Evolutionary conservation across 441 rosid genomes (phyloP).

Genomic region (Cnidoscolus chayamansa): DNA sequence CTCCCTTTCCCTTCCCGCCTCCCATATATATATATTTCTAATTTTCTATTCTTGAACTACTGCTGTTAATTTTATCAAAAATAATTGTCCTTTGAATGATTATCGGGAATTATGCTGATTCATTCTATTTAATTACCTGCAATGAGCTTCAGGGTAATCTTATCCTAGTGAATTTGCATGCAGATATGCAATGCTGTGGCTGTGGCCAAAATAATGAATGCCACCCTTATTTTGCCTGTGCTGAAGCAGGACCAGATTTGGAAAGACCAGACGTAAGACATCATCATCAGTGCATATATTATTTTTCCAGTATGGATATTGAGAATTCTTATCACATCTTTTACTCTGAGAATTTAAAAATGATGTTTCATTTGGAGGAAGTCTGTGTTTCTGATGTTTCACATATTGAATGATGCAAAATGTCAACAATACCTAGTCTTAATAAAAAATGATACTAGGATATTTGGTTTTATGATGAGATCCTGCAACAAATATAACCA

Average conservation of each 20-base stretch:
- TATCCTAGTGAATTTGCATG: conserved; percentile 21
- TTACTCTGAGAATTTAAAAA: not conserved
- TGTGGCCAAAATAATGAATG: conserved; percentile 97
- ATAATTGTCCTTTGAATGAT: conserved; percentile 1
- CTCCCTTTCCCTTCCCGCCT: too few relatives aligned
- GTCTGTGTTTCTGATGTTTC: not conserved
- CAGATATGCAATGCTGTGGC: conserved; percentile 99
- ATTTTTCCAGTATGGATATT: not conserved
- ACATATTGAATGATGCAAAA: not conserved
- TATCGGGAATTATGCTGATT: conserved; percentile 13
- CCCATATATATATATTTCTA: too few relatives aligned
- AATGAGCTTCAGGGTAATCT: conserved; percentile 19
- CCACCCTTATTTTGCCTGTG: conserved; percentile 93
- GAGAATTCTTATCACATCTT: not conserved
- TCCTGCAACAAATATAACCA: not conserved
- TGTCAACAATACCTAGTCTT: not conserved
- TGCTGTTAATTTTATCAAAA: not conserved
- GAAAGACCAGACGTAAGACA: conserved; percentile 94
- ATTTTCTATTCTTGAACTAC: too few relatives aligned
- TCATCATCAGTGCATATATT: conserved; percentile 4
- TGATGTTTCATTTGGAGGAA: not conserved
- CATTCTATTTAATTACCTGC: conserved; percentile 10
- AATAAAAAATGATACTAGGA: not conserved
- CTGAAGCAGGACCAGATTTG: conserved; percentile 98
- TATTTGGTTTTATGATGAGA: not conserved